phyloP scores from a whole-genome alignment of 106 monocot species.

The Dioscorea zingiberensis region DNA sequence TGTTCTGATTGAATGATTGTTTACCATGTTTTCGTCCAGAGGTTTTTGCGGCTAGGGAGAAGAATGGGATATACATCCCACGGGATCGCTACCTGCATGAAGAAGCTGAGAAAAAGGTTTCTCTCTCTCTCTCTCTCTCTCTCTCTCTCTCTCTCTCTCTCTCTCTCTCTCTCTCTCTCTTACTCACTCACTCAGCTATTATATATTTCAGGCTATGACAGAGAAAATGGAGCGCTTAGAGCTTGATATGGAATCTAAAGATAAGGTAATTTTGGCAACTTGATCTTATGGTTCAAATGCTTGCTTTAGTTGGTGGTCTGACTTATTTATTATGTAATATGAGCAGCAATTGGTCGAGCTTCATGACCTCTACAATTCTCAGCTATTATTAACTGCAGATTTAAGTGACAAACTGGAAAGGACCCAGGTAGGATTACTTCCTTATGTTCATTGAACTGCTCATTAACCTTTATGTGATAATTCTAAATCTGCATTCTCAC shows the following conservation, averaged over 20 bases:
- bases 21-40: slow-evolving; percentile 36
- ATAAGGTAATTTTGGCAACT: slow-evolving; percentile 49
- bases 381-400: slow-evolving; percentile 62
- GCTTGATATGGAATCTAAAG: slow-evolving; percentile 78
- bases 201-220: slow-evolving; percentile 63
- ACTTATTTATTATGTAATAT: slow-evolving; percentile 12
- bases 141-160: background rate
- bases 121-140: background rate
- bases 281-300: background rate
- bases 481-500: background rate
- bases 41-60: slow-evolving; percentile 97
- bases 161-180: background rate
- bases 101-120: slow-evolving; percentile 92
- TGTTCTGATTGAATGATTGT: background rate
- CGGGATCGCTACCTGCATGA: slow-evolving; percentile 85
- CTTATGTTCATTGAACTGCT: background rate
- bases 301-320: slow-evolving; percentile 1
- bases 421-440: slow-evolving; percentile 47
- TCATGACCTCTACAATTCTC: slow-evolving; percentile 91
- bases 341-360: slow-evolving; percentile 75
- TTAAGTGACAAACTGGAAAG: slow-evolving; percentile 77
- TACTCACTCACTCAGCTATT: no score
- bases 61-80: slow-evolving; percentile 97
- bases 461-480: background rate
- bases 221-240: slow-evolving; percentile 87